These are phyloP conservation scores for Cercospora sojina DNA, from an alignment of 2,329 filamentous ascomycete species.

Conservation along the genomic window DNA sequence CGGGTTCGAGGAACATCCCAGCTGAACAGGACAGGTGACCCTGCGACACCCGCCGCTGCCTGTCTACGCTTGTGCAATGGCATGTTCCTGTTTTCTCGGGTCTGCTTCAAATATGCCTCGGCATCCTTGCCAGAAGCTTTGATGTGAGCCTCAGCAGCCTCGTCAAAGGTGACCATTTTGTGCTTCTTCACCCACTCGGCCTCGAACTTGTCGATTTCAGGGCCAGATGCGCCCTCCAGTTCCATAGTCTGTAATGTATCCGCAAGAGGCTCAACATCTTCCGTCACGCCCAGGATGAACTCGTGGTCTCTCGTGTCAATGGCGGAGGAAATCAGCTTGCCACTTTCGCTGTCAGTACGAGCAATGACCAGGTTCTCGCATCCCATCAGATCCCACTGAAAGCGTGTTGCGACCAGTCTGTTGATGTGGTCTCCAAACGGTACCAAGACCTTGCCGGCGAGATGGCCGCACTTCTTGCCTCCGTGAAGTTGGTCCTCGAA, in stretches of 20 bases:
- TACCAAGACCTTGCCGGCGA: constrained; percentile 93
- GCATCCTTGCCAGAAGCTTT: constrained; percentile 35
- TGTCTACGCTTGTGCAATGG: constrained; percentile 75
- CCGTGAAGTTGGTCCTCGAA: constrained; percentile 98
- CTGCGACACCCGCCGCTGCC: constrained; percentile 66
- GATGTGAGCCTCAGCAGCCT: constrained; percentile 55
- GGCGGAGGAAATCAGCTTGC: constrained; percentile 82
- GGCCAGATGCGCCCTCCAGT: constrained; percentile 68
- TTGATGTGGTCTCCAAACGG: constrained; percentile 96
- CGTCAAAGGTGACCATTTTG: constrained; percentile 85
- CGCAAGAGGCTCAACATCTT: constrained; percentile 75
- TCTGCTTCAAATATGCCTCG: constrained; percentile 30
- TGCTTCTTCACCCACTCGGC: constrained; percentile 84
- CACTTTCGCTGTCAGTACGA: constrained; percentile 91
- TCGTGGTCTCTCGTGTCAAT: constrained; percentile 95
- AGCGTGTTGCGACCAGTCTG: constrained; percentile 82
- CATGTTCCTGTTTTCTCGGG: constrained; percentile 64
- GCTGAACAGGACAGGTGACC: constrained; percentile 72
- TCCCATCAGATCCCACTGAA: constrained; percentile 99
- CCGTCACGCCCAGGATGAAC: constrained; percentile 85
- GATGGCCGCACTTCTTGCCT: constrained; percentile 96
- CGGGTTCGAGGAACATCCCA: constrained; percentile 92
- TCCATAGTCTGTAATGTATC: constrained; percentile 93
- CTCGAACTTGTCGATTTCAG: constrained; percentile 84
- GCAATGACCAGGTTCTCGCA: constrained; percentile 93